Base-by-base conservation (phyloP, 2,329 filamentous ascomycete species). In the Epichloe gansuensis region DNA sequence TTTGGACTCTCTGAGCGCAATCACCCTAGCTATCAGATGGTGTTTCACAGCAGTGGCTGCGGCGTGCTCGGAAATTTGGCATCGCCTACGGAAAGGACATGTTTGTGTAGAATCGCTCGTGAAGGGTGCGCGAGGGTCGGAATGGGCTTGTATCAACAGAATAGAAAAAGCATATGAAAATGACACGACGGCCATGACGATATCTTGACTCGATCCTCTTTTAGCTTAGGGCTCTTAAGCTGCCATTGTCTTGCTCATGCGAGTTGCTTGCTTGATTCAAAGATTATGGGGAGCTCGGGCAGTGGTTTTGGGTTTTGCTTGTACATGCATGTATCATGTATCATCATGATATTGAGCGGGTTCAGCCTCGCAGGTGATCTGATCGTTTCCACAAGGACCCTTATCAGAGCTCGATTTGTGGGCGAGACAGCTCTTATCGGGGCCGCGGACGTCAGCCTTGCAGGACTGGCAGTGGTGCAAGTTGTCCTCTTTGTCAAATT, bases 401-500 rank as follows among this genome's bases (percentile, higher is more conserved):
- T 50, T 50, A 53, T 54, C 48, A 43, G 51, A 38, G 49, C 49
- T 49, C 17, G 44, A 13, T 11, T 13, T 40, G 27, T 15, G 34
- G 36, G 34, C 45, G 38, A 35, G 40, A 34, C 25, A 38, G 38
- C 47, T 49, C 51, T 54, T 55, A 55, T 58, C 51, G 42, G 15
- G 25, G n/a, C 8, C 9, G 15, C 41, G 6, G 21, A 23, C 21
- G 4, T 25, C n/a, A 12, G 41, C 7, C n/a, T 11, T 21, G 17
- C 17, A 21, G 17, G 17, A 21, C 17, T 21, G 17, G 17, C 17
- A 2, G 17, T 21, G 17, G 17, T 21, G 17, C 17, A 21, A 21
- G 17, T 21, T 68, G 66, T 68, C 65, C 66, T 68, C 60, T 68
- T 66, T 57, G 51, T 39, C 45, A n/a, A 47, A 35, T 17, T 21